A percentile compares a stretch with the other conserved stretches of the same genome.
Evolutionary conservation across 2,329 filamentous ascomycete genomes (phyloP).

Genomic region (Microcyclospora tardicrescens): DNA sequence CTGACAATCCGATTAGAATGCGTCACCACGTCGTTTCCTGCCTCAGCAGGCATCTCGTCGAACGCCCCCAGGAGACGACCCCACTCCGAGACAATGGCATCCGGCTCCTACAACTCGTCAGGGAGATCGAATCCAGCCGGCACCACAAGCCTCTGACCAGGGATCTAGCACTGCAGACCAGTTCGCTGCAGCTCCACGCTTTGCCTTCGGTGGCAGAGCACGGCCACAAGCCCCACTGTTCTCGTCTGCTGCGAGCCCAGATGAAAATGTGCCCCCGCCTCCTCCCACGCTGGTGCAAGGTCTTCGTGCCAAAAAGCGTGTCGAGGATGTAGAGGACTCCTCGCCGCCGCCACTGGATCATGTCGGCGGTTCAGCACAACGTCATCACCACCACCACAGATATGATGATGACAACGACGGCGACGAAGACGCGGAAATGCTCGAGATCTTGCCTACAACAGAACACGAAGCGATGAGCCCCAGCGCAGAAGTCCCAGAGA

Average conservation of each 20-base stretch:
- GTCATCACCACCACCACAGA: too few species aligned
- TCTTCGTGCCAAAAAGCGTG: conserved; percentile 5
- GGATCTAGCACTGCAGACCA: conserved; percentile 7
- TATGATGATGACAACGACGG: not conserved
- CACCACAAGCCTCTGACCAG: not conserved
- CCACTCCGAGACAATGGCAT: conserved; percentile 1
- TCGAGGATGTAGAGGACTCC: conserved; percentile 18
- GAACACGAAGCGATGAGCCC: conserved; percentile 1
- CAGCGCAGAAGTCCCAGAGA: not conserved
- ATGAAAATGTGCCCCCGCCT: conserved; percentile 4
- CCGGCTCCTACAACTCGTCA: conserved; percentile 1
- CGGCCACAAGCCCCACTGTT: too few species aligned
- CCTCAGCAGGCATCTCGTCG: conserved; percentile 5
- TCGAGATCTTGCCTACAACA: conserved; percentile 11
- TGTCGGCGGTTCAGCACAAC: too few species aligned
- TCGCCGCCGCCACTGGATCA: not conserved
- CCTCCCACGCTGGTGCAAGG: conserved; percentile 7
- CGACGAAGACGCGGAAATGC: conserved; percentile 17
- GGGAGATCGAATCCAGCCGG: conserved; percentile 1
- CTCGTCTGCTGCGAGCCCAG: not conserved
- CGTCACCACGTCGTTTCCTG: conserved; percentile 18
- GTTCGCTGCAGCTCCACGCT: conserved; percentile 18
- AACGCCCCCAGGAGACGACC: conserved; percentile 7
- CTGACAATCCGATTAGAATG: conserved; percentile 7
- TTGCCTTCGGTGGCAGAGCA: conserved; percentile 7